Evolutionary conservation across 306 rosid genomes (phyloP).

Genomic region (Rubus idaeus): DNA sequence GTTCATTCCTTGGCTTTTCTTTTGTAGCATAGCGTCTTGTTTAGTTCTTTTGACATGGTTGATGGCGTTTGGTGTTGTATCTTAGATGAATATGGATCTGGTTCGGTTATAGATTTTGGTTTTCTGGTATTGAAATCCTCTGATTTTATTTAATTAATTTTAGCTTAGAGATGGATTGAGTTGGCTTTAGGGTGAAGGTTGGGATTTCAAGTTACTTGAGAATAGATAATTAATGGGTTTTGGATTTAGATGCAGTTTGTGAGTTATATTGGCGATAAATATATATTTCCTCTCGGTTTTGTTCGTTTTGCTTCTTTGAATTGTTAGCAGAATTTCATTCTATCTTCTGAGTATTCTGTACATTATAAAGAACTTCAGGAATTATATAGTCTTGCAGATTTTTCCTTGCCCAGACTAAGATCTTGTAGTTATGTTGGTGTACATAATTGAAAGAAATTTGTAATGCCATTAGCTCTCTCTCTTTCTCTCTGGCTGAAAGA

Average conservation of each 20-base stretch:
- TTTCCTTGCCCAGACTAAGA: neutral
- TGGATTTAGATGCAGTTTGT: conserved; percentile 4
- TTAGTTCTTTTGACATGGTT: conserved; percentile 20
- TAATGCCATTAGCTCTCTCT: neutral
- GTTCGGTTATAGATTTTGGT: conserved; percentile 22
- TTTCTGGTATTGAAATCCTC: conserved; percentile 23
- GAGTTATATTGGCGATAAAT: neutral
- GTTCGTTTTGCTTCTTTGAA: neutral
- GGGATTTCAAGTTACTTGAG: neutral
- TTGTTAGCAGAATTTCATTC: neutral
- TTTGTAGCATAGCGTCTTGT: conserved; percentile 20
- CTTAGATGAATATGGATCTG: conserved; percentile 43
- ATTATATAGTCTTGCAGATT: neutral
- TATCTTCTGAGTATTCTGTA: neutral
- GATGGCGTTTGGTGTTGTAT: conserved; percentile 20
- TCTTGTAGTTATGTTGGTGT: neutral
- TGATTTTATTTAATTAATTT: neutral
- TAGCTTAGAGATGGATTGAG: neutral
- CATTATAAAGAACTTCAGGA: neutral
- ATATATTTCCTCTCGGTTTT: neutral
- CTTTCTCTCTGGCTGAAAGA: neutral
- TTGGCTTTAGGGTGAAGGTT: neutral
- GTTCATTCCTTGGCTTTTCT: conserved; percentile 23
- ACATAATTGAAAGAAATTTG: neutral
- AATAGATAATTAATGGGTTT: conserved; percentile 23